phyloP scores from a whole-genome alignment of 1,284 basidiomycete genomes.

The Moesziomyces globuligerus region DNA sequence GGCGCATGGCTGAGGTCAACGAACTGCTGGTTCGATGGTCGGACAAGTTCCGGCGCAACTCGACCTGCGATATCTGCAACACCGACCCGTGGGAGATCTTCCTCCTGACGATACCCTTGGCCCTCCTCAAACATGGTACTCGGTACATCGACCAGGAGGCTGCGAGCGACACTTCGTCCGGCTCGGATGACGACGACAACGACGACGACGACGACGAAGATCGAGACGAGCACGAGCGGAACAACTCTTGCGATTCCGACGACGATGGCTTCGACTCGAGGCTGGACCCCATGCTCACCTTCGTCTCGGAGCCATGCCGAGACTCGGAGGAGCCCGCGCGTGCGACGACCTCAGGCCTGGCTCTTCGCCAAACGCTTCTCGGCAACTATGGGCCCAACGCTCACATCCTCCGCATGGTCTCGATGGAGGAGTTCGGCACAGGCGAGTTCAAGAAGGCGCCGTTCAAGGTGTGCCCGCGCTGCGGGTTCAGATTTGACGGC shows the following conservation, averaged over 20 bases:
- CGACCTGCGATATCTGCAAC: conserved; percentile 20
- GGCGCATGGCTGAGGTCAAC: conserved; percentile 9
- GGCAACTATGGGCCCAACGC: conserved; percentile 29
- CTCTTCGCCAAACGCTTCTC: conserved; percentile 2
- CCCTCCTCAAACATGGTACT: conserved; percentile 14
- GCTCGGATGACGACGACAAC: background rate
- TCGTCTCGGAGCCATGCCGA: background rate
- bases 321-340: conserved; percentile 9
- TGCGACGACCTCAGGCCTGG: background rate
- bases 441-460: background rate
- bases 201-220: conserved; percentile 6
- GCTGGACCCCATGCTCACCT: background rate
- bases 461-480: conserved; percentile 12
- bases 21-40: conserved; percentile 7
- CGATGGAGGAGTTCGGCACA: conserved; percentile 18
- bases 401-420: conserved; percentile 24
- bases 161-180: conserved; percentile 26
- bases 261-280: conserved; percentile 2
- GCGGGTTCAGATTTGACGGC: conserved; percentile 31
- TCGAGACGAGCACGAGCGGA: conserved; percentile 1
- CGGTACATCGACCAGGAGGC: conserved; percentile 25
- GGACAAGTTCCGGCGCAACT: conserved; percentile 13
- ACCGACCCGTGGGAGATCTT: conserved; percentile 32
- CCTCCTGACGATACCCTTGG: conserved; percentile 9
- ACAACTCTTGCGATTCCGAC: background rate